Conservation (phyloP, 2,329 filamentous ascomycete genomes). For the Epichloe glyceriae region DNA sequence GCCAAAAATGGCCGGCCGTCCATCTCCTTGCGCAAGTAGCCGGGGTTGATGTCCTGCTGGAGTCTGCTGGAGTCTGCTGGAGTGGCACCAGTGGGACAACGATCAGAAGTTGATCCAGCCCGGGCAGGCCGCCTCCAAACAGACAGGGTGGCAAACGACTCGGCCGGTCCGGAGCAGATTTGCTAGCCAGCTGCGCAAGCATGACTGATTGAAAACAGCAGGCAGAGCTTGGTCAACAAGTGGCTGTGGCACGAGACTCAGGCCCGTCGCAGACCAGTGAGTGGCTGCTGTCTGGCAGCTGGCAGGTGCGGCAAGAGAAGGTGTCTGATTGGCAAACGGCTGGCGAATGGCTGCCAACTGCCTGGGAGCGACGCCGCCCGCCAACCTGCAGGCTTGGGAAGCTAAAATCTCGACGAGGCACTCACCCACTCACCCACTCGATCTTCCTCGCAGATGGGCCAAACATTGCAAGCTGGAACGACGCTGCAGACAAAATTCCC, state of each 20-base stretch:
- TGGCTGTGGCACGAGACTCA: neutral
- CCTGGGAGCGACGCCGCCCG: neutral
- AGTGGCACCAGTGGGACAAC: neutral
- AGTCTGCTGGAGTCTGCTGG: too few relatives aligned
- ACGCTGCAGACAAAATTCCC: too few relatives aligned
- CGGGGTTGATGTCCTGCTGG: neutral
- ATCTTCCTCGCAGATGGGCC: too few relatives aligned
- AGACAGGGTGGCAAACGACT: neutral
- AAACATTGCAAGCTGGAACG: too few relatives aligned
- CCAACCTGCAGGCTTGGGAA: neutral
- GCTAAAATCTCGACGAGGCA: neutral
- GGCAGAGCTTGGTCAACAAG: too few relatives aligned
- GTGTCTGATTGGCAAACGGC: neutral
- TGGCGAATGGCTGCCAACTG: neutral
- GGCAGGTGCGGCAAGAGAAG: neutral
- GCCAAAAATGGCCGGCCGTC: neutral
- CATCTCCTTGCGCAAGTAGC: too few relatives aligned
- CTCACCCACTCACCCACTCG: too few relatives aligned
- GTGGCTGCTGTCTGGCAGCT: neutral
- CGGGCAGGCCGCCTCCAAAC: neutral
- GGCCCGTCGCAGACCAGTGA: neutral
- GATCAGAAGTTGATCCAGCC: too few relatives aligned
- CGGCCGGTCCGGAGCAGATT: too few relatives aligned
- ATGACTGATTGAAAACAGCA: neutral
- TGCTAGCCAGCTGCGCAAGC: too few relatives aligned